Percentiles rank a stretch among this genome's conserved stretches.
Conservation (phyloP, 768 basidiomycete species). For the Naganishia vaughanmartiniae region DNA sequence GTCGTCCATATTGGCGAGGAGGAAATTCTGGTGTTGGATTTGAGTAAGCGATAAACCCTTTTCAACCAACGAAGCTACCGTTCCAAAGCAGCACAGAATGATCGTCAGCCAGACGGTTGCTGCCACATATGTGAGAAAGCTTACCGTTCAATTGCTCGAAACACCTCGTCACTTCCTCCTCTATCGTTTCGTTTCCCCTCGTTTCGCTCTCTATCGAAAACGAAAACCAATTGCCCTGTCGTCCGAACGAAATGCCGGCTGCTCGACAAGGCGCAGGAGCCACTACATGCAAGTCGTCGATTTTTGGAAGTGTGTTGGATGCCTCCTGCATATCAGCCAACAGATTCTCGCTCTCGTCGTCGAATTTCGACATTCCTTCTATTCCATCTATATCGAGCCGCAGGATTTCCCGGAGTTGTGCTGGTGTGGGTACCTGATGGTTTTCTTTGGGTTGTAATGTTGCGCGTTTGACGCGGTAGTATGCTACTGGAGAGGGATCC, state of each 20-base stretch:
- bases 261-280: background rate
- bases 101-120: background rate
- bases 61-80: conserved; percentile 56
- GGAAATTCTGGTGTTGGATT: conserved; percentile 74
- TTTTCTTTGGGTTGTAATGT: conserved; percentile 60
- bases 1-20: conserved; percentile 71
- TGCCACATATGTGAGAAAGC: conserved; percentile 25
- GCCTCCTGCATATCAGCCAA: conserved; percentile 13
- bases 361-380: conserved; percentile 54
- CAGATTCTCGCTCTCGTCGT: conserved; percentile 48
- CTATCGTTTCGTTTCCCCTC: conserved; percentile 55
- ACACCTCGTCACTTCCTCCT: conserved; percentile 69
- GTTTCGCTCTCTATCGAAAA: conserved; percentile 61
- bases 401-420: conserved; percentile 41
- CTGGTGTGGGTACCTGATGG: conserved; percentile 13
- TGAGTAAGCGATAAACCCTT: conserved; percentile 60
- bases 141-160: conserved; percentile 67
- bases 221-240: conserved; percentile 66
- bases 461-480: conserved; percentile 73
- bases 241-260: background rate
- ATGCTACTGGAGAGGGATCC: conserved; percentile 74
- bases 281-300: background rate
- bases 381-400: conserved; percentile 33
- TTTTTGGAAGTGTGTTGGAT: background rate
- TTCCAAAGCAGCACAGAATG: background rate